Conservation (phyloP, 2,329 filamentous ascomycete species). For the Aspergillus proliferans region DNA sequence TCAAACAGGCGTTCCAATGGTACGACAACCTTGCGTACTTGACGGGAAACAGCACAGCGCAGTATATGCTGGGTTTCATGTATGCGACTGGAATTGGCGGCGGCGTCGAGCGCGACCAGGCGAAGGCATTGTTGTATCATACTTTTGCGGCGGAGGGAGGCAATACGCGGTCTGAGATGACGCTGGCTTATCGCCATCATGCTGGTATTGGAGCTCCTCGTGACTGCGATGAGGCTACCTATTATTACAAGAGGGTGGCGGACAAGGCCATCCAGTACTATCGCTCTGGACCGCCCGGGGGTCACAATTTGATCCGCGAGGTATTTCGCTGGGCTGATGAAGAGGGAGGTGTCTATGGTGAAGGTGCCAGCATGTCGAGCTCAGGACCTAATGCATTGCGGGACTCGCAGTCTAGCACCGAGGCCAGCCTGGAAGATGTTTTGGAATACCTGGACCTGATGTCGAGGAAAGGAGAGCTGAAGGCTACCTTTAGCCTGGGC, state of each 20-base stretch:
- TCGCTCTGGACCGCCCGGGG: slow-evolving; percentile 83
- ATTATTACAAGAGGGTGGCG: slow-evolving; percentile 88
- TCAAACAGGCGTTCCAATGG: slow-evolving; percentile 69
- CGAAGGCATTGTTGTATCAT: slow-evolving; percentile 86
- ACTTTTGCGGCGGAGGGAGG: slow-evolving; percentile 84
- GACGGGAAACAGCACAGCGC: slow-evolving; percentile 82
- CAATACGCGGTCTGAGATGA: slow-evolving; percentile 86
- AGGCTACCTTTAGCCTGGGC: slow-evolving; percentile 78
- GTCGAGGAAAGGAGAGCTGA: slow-evolving; percentile 82
- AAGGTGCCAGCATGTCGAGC: slow-evolving; percentile 85
- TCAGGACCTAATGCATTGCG: slow-evolving; percentile 76
- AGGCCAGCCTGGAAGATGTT: slow-evolving; percentile 85
- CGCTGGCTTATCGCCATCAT: slow-evolving; percentile 78
- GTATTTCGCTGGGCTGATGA: slow-evolving; percentile 85
- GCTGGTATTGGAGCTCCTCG: slow-evolving; percentile 77
- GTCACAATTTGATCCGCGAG: slow-evolving; percentile 68
- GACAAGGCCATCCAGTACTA: slow-evolving; percentile 88
- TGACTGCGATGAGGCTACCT: slow-evolving; percentile 75
- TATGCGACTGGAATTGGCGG: slow-evolving; percentile 87
- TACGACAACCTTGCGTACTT: slow-evolving; percentile 71
- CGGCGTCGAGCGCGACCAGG: slow-evolving; percentile 76
- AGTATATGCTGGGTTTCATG: slow-evolving; percentile 93
- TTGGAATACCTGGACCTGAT: slow-evolving; percentile 89
- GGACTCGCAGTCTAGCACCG: slow-evolving; percentile 67
- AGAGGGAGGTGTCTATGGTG: slow-evolving; percentile 84